These are phyloP conservation scores for Irpex lacteus DNA, from an alignment of 1,284 basidiomycete genomes.

Conservation along the genomic window DNA sequence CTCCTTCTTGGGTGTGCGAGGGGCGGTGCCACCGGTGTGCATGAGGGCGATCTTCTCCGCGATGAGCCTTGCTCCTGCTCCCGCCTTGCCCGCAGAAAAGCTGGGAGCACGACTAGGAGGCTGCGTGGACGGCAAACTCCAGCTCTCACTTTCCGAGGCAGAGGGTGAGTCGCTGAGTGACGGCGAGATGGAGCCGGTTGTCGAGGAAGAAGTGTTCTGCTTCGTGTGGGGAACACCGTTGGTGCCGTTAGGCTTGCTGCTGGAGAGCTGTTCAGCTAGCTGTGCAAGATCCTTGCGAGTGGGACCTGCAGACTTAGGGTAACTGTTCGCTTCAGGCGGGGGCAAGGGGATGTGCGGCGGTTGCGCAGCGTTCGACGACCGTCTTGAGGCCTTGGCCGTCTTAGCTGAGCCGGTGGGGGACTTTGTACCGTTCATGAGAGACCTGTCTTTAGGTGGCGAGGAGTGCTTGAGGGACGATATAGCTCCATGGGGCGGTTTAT, in stretches of 20 bases:
- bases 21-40: slow-evolving; percentile 20
- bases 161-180: slow-evolving; percentile 44
- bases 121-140: slow-evolving; percentile 60
- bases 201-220: slow-evolving; percentile 28
- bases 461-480: slow-evolving; percentile 18
- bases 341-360: slow-evolving; percentile 45
- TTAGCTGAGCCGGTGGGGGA: slow-evolving; percentile 15
- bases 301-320: slow-evolving; percentile 55
- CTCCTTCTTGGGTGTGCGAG: slow-evolving; percentile 19
- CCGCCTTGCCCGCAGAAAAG: slow-evolving; percentile 43
- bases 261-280: slow-evolving; percentile 6
- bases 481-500: slow-evolving; percentile 49
- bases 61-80: slow-evolving; percentile 22
- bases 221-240: slow-evolving; percentile 25
- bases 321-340: slow-evolving; percentile 48
- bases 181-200: slow-evolving; percentile 35
- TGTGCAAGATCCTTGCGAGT: slow-evolving; percentile 44
- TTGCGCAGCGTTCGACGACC: slow-evolving; percentile 14
- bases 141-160: slow-evolving; percentile 56
- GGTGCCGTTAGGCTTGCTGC: slow-evolving; percentile 8
- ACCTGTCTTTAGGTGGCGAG: slow-evolving; percentile 12
- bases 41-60: slow-evolving; percentile 11
- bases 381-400: slow-evolving; percentile 3
- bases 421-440: slow-evolving; percentile 22
- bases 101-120: slow-evolving; percentile 41